Evolutionary conservation across 164 flowering plant species (phyloP), one percentile per base, ranked within the genome.

Genomic region (Buxus sempervirens): DNA sequence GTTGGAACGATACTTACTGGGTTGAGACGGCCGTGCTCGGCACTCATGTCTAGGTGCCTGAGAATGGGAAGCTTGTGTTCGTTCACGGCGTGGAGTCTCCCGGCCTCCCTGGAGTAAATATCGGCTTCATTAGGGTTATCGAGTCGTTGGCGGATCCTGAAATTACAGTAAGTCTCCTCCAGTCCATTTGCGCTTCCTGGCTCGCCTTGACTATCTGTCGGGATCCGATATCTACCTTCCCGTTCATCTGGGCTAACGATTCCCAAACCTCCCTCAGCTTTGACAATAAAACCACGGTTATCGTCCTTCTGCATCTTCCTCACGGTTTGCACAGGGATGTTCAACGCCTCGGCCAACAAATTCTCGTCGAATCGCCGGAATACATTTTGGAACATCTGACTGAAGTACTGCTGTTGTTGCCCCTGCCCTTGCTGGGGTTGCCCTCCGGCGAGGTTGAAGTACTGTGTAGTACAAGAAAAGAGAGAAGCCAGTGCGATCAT

Each of bases 1-100:
- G 58, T n/a, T n/a, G 25, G 18, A 21, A 24, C 19, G 7, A 58
- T 8, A 19, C n/a, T 24, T 79, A 79, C 85, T 75, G 70, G 77
- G 71, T 41, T 62, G 36, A 82, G 82, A 5, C 42, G 14, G 20
- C 80, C 86, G 60, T 74, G 81, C 76, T 82, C 82, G 0, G 82
- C 83, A 49, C 88, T 82, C 77, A 84, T 61, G 70, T 70, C 81
- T 25, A 81, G 9, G 72, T 8, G 41, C 25, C 24, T 4, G 22
- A 85, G 82, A 48, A 83, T 76, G 18, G 86, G 86, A 27, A 85
- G 83, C 60, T 77, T 80, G n/a, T 68, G 42, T 26, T 36, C 41
- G 66, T 79, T 82, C 10, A 76, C 76, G 1, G 58, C 26, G 68
- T 66, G 59, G 58, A 83, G 67, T 12, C 78, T 41, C 12, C 86